Base-by-base conservation (phyloP, 805 yeast genomes). In the Suhomyces kilbournensis region DNA sequence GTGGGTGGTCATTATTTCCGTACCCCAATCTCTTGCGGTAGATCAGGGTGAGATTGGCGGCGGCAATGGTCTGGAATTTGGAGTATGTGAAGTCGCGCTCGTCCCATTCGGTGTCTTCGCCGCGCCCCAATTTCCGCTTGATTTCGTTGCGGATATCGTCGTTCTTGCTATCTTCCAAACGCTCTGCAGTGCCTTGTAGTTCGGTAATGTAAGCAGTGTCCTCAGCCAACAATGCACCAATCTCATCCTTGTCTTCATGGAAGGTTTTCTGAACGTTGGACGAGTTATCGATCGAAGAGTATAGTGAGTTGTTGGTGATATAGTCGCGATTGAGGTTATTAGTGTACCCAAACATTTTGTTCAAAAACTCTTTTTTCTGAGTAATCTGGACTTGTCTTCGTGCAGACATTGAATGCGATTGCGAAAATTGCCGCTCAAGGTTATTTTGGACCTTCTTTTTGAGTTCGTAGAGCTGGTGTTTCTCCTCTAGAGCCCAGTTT, bases 171-270 rank as follows among this genome's bases (percentile, higher is more conserved):
- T 53, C 56, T 14, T 55, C 55, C 46, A 65, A 49, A 28, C 56
- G 49, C 14, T 50, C 59, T 49, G 56, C 58, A n/a, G 66, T 58
- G 30, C 68, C 70, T n/a, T 55, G 61, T 32, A 70, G 54, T n/a
- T 56, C 52, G 7, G 56, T 50, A 14, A 59, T 58, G 54, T 61
- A 73, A 1, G 64, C 65, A 30, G 61, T 60, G 53, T 74, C 77
- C 47, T 72, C 75, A 7, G 64, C 67, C 17, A 74, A 44, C 6
- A 74, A 57, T 23, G 55, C 56, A 32, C 58, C 52, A 8, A 75
- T 71, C 51, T 74, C 79, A 45, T 71, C 74, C 48, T 72, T 71
- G 53, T 75, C 78, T 54, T 74, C 78, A 46, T 71, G 73, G 46
- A 70, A 70, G 4, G 74, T 66, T 55, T 69, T 73, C 48, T 70